These are phyloP conservation scores for Pleurotus ostreatus DNA, from an alignment of 768 basidiomycete genomes.

Conservation along the genomic window DNA sequence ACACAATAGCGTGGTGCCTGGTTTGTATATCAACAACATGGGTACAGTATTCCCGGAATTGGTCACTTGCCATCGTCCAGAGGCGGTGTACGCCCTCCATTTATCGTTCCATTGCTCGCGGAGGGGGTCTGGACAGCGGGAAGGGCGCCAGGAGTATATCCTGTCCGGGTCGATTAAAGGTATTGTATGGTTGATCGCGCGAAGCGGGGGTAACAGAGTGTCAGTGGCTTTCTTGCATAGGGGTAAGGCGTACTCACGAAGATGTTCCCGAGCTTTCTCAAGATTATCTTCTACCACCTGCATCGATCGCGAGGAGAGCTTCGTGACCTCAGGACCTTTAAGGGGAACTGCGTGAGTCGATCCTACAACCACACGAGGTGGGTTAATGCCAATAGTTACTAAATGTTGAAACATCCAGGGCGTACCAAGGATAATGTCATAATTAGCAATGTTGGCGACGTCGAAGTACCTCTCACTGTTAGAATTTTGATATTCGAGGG, in stretches of 20 bases:
- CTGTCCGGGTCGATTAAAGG: no score
- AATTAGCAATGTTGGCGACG: no score
- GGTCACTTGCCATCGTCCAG: conserved; percentile 9
- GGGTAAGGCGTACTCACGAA: neutral
- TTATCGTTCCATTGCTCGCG: conserved; percentile 11
- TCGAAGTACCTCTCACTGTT: no score
- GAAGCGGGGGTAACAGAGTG: neutral
- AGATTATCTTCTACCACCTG: neutral
- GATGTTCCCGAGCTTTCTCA: neutral
- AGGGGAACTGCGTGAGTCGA: conserved; percentile 3
- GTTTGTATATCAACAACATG: neutral
- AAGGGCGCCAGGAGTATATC: neutral
- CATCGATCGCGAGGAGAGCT: neutral
- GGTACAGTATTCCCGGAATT: neutral
- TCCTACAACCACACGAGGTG: conserved; percentile 1
- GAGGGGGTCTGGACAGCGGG: conserved; percentile 11
- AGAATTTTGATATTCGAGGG: no score
- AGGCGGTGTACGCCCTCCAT: conserved; percentile 5
- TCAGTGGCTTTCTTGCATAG: neutral
- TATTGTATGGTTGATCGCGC: no score
- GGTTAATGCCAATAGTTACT: no score
- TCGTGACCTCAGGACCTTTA: neutral
- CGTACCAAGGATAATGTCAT: no score
- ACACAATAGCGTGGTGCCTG: conserved; percentile 12
- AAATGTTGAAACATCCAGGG: no score